Evolutionary conservation across 352 stramenopile species (phyloP), one percentile per base, ranked within the genome.

Genomic region (Pythium aquatile): DNA sequence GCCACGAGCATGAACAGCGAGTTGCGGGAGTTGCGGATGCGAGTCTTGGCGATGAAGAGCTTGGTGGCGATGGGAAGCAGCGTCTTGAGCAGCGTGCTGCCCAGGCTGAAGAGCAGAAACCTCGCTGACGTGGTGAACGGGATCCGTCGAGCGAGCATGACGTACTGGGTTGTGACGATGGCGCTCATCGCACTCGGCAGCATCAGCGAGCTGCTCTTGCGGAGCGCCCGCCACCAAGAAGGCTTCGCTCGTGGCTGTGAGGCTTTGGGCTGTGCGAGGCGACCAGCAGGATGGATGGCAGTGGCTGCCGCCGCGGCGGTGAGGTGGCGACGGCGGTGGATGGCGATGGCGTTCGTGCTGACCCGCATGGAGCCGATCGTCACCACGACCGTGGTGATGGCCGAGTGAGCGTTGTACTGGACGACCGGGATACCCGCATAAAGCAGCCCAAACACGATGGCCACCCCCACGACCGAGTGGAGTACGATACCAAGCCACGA

Each of bases 1-100:
- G 55, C 46, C 8, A 29, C 26, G 13, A 68, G 9, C 54, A 68
- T 58, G 54, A 61, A 59, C 26, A 68, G 35, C 13, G 40, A 33
- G 33, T 59, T 58, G 11, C 37, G 44, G 17, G 44, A 4, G 11
- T 58, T 42, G 17, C 37, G 42, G 0, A 55, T 28, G 1, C 33
- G 17, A 13, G 1, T 35, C n/a, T 58, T 52, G 5, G 37, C 24
- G 8, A 68, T 42, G 13, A 53, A 56, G 1, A 51, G 14, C 33
- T 57, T 68, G 30, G 44, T 48, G 3, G 51, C 5, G 1, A 61
- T 17, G 1, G 51, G 39, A 1, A 66, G 24, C 13, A 61, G 11
- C 11, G 30, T 52, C 52, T 61, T 68, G 39, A 68, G 32, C 2
- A 61, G 20, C 3, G 54, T 46, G 20, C 44, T 52, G 0, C 17